Base-by-base conservation (phyloP, 257 asterid species). In the Solanum pennellii region DNA sequence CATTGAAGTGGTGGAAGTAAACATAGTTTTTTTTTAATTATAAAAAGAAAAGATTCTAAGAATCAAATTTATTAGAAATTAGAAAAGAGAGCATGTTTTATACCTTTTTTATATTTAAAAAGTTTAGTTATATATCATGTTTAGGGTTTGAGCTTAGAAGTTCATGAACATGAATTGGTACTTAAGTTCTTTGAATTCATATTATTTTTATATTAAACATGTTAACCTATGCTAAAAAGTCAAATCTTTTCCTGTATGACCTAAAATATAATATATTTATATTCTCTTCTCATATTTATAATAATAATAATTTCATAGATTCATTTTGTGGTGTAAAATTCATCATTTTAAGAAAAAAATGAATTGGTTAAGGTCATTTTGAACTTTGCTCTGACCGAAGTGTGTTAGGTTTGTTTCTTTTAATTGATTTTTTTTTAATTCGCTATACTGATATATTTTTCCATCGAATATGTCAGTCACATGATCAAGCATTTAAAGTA, bases 401-500 rank as follows among this genome's bases (percentile, higher is more conserved):
- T 52, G 1, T 52, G 62, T 52, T 52, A 52, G 60, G 23, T 15
- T 52, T 16, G 60, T 16, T 52, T 16, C 0, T 52, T 52, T 49
- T 49, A 1, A 45, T 45, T 44, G 47, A 44, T 45, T 45, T 45
- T 41, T 41, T 45, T 7, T 7, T 1, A 3, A 15, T 2, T 49
- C 1, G 23, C 16, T 23, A 15, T 0, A 49, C 9, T 1, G 9
- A 1, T 1, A 0, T 52, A 52, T 52, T 9, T 52, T 52, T 2
- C 1, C 2, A 2, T 18, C 3, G 10, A 52, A 16, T 52, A 9
- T 52, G 10, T 1, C 62, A 52, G 10, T 16, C 4, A 52, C 9
- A 52, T 52, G 10, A 0, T 52, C 62, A 0, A 52, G n/a, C 62
- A 56, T 7, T 52, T 16, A 18, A 6, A 16, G 23, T 52, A 3